phyloP scores from a whole-genome alignment of 768 basidiomycete genomes.

The Calocera cornea region DNA sequence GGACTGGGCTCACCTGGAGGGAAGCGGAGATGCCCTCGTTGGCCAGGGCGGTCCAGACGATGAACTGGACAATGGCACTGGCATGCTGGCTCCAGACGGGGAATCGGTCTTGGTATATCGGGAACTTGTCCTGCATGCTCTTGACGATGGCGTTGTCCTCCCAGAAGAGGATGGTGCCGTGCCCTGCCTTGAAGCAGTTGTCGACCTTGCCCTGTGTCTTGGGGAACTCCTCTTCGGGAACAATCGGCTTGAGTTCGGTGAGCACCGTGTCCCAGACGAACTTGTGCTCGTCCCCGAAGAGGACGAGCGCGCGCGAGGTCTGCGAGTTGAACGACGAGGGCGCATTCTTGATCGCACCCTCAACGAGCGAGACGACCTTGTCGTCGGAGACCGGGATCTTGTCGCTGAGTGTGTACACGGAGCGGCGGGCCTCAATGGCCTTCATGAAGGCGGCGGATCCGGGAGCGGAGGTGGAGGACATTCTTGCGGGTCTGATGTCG shows the following conservation, averaged over 20 bases:
- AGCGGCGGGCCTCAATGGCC: slow-evolving; percentile 23
- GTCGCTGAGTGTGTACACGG: slow-evolving; percentile 23
- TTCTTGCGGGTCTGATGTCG: not conserved
- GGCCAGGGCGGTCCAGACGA: slow-evolving; percentile 25
- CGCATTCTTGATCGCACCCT: slow-evolving; percentile 23
- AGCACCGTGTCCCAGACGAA: slow-evolving; percentile 21
- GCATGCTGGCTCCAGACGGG: slow-evolving; percentile 20
- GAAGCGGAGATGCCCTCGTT: slow-evolving; percentile 25
- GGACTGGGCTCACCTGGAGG: slow-evolving; percentile 18
- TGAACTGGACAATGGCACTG: slow-evolving; percentile 22
- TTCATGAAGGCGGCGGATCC: slow-evolving; percentile 17
- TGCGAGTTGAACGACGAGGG: slow-evolving; percentile 28
- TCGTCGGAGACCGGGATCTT: slow-evolving; percentile 20
- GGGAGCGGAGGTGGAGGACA: not conserved
- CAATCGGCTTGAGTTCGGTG: slow-evolving; percentile 13
- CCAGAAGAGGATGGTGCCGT: slow-evolving; percentile 28
- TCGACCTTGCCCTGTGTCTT: slow-evolving; percentile 15
- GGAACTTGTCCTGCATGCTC: slow-evolving; percentile 14
- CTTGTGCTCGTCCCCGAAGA: slow-evolving; percentile 22
- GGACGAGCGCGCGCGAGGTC: slow-evolving; percentile 22
- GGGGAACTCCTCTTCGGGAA: slow-evolving; percentile 10
- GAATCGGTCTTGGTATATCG: slow-evolving; percentile 16
- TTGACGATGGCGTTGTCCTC: slow-evolving; percentile 20
- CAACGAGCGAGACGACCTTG: slow-evolving; percentile 21
- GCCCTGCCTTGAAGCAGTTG: slow-evolving; percentile 19